phyloP scores from a whole-genome alignment of 805 yeast species.

The Jamesozyma rosinii region DNA sequence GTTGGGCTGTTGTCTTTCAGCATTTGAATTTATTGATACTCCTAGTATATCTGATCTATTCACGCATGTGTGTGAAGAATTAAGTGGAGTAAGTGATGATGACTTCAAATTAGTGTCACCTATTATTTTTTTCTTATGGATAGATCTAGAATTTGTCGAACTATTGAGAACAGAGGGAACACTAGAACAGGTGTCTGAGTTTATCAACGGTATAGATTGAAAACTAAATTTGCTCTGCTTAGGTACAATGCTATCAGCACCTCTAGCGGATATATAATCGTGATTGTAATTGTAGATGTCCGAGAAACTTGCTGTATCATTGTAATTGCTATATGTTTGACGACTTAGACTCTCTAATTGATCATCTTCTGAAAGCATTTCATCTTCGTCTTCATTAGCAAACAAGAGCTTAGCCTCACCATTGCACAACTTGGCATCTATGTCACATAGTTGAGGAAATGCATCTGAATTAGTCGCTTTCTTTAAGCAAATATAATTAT shows the following conservation, averaged over 20 bases:
- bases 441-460: not conserved
- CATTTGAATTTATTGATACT: not conserved
- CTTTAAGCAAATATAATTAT: slow-evolving; percentile 11
- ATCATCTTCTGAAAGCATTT: slow-evolving; percentile 9
- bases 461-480: slow-evolving; percentile 9
- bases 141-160: not conserved
- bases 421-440: slow-evolving; percentile 12
- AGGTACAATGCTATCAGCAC: not conserved
- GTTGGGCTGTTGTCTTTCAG: not conserved
- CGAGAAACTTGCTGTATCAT: not conserved
- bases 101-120: not conserved
- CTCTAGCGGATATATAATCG: too few species aligned
- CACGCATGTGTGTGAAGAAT: not conserved
- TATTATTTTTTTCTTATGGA: not conserved
- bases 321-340: not conserved
- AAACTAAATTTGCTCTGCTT: not conserved
- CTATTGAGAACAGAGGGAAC: not conserved
- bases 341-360: not conserved
- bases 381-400: slow-evolving; percentile 23
- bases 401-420: slow-evolving; percentile 22
- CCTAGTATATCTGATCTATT: not conserved
- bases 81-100: not conserved
- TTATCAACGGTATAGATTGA: not conserved
- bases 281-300: not conserved
- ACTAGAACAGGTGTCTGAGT: not conserved